Evolutionary conservation across 139 green algal genomes (phyloP), one percentile per base, ranked within the genome.

Genomic region (Mesotaenium endlicherianum): DNA sequence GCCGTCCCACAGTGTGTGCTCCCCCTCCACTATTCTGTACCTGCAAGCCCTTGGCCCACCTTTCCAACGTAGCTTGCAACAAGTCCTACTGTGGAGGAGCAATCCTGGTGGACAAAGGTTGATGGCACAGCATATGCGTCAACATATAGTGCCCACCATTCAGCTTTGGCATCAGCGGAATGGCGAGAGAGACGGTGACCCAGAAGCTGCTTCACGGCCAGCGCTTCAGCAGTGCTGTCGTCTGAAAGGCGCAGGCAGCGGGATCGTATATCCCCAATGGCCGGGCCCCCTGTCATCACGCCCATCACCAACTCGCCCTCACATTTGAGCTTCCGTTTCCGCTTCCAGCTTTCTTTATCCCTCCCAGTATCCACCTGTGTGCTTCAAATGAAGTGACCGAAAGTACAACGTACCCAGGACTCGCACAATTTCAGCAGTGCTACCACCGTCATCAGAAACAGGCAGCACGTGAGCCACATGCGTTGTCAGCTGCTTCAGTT

Each of bases 351-450:
- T n/a, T n/a, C n/a, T n/a, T n/a, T n/a, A n/a, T n/a, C n/a, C n/a
- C n/a, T n/a, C n/a, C n/a, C n/a, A n/a, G n/a, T n/a, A n/a, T n/a
- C n/a, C n/a, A n/a, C n/a, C n/a, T n/a, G n/a, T n/a, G n/a, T n/a
- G n/a, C n/a, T n/a, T n/a, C n/a, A n/a, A n/a, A n/a, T n/a, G n/a
- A n/a, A n/a, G n/a, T n/a, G n/a, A n/a, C n/a, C n/a, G 53, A 34
- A 26, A 64, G 53, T 34, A 64, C 36, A 11, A 17, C n/a, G 20
- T 77, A 87, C 81, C 83, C 44, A 99, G 90, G 57, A 99, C 96
- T 0, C 96, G 88, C 80, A 99, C 95, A 70, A 99, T 98, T 90
- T 99, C 96, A 0, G 96, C 95, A 8, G 96, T 99, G 53, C 87
- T 94, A 58, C 96, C 96, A 2, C 96, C 96, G 75, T 99, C 95